Percentiles rank a stretch among this genome's conserved stretches.
phyloP scores from a whole-genome alignment of 139 green algal species.

The Spirogloea muscicola region DNA sequence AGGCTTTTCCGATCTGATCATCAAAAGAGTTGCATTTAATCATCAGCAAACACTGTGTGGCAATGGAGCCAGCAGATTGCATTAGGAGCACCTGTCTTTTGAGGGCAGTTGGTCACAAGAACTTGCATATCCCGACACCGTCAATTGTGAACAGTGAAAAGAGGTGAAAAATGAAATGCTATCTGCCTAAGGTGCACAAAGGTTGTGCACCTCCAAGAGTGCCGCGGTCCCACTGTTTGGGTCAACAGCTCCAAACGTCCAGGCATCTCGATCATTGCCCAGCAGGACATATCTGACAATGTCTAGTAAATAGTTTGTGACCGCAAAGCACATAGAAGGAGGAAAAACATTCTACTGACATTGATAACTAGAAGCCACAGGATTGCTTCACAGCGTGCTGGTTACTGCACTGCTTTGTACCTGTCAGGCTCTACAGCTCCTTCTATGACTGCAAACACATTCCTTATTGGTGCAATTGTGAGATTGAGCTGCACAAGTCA shows the following conservation, averaged over 20 bases:
- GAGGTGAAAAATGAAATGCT: no score
- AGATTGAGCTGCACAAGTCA: constrained; percentile 12
- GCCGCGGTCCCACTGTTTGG: constrained; percentile 44
- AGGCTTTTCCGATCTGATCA: constrained; percentile 28
- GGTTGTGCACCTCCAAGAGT: constrained; percentile 43
- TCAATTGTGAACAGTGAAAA: no score
- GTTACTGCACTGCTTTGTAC: no score
- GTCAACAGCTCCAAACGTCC: constrained; percentile 43
- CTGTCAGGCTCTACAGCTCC: constrained; percentile 25
- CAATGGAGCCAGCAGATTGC: neutral
- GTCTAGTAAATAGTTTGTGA: neutral
- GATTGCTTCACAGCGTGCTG: neutral
- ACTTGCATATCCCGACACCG: no score
- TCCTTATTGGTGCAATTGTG: constrained; percentile 10
- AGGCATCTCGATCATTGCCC: constrained; percentile 48
- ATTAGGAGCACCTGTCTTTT: neutral
- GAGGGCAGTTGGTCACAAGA: neutral
- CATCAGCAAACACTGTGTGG: no score
- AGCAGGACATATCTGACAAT: constrained; percentile 46
- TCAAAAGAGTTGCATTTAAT: neutral
- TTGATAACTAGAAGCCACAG: neutral
- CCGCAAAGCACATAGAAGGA: neutral
- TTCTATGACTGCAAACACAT: constrained; percentile 15
- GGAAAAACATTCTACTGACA: neutral
- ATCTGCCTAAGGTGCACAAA: no score